Evolutionary conservation across 2,329 filamentous ascomycete species (phyloP), one percentile per base, ranked within the genome.

Genomic region (Microsporum audouinii): DNA sequence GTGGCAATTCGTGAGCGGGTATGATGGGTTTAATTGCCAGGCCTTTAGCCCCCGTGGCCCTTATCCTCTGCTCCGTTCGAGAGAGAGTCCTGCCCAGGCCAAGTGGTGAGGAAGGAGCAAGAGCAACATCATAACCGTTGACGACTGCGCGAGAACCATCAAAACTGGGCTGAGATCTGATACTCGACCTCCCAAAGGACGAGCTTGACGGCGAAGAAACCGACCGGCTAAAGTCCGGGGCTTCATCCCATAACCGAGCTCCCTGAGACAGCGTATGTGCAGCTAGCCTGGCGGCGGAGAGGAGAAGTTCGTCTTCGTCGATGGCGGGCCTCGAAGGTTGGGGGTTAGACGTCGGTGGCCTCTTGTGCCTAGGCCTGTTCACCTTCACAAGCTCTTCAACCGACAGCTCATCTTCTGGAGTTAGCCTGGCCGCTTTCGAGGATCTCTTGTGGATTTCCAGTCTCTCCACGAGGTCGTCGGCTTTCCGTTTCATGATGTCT

Each of bases 31-130:
- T 62, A 43, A 72, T 75, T 3, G 76, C 76, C 56, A 78, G 63
- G 0, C 76, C 76, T 45, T 70, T 73, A 4, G 73, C 76, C 10
- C 76, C 76, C 4, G 76, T 78, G 49, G 68, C 61, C 41, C 76
- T 69, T 36, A 78, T 75, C 34, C 76, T 69, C 64, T 75, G 69
- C 62, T 78, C 76, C 0, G 75, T 76, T 17, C 76, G 71, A 51
- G 76, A 77, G 60, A 78, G 65, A 6, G 71, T 72, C 36, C 72
- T 68, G 3, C 74, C 74, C 3, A 74, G 67, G 8, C 74, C 75
- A 29, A 73, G 66, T 14, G 72, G 70, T 1, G 68, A 70, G 43
- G 72, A 69, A 23, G 74, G 73, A 7, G 73, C 73, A 61, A 76
- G 69, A 1, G 74, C 72, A 57, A 77, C 72, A 57, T 76, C 70